Conservation (phyloP, 306 rosid species). For the Quercus cerris region DNA sequence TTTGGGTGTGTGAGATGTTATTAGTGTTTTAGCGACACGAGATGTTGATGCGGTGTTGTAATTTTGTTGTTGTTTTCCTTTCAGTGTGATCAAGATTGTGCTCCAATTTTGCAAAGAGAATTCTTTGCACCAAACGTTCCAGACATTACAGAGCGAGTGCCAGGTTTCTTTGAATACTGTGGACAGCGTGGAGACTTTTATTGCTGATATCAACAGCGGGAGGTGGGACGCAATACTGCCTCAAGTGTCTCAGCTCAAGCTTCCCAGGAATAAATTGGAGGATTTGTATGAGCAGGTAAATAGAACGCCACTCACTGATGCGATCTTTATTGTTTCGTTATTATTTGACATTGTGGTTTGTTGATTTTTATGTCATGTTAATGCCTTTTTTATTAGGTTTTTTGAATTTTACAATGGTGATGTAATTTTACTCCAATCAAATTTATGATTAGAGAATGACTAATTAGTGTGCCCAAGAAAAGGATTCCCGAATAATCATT, state of each 20-base stretch:
- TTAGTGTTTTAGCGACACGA: background rate
- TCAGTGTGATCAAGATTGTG: constrained; percentile 94
- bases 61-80: background rate
- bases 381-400: too few relatives aligned
- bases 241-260: constrained; percentile 95
- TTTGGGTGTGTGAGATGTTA: background rate
- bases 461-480: too few relatives aligned
- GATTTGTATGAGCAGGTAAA: constrained; percentile 96
- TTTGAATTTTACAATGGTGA: too few relatives aligned
- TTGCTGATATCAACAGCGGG: constrained; percentile 89
- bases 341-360: too few relatives aligned
- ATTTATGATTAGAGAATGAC: too few relatives aligned
- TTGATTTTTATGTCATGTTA: too few relatives aligned
- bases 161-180: constrained; percentile 96
- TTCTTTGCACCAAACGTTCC: constrained; percentile 87
- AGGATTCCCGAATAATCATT: too few relatives aligned
- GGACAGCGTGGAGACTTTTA: constrained; percentile 91
- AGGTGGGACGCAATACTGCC: constrained; percentile 98
- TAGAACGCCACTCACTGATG: background rate
- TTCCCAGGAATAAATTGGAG: constrained; percentile 89
- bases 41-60: background rate
- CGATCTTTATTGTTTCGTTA: too few relatives aligned
- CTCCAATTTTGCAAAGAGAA: constrained; percentile 98
- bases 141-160: constrained; percentile 90
- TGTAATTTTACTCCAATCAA: too few relatives aligned